Conservation (phyloP, 805 yeast genomes). For the Zygosaccharomyces bailii region DNA sequence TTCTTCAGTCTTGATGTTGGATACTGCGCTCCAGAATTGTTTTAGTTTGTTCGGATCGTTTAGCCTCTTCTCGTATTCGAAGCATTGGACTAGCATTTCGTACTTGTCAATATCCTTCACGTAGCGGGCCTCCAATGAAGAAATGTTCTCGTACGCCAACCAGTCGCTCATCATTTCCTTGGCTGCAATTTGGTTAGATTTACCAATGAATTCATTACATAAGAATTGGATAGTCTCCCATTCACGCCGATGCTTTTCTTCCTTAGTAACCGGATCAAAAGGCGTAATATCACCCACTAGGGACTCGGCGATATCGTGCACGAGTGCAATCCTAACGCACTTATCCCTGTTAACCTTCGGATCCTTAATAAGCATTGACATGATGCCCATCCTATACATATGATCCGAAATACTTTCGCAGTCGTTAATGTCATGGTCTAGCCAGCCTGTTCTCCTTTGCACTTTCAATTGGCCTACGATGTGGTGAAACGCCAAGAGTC, state of each 20-base stretch:
- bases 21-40: slow-evolving; percentile 65
- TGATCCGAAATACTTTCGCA: slow-evolving; percentile 78
- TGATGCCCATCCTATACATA: slow-evolving; percentile 89
- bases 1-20: slow-evolving; percentile 64
- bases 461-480: slow-evolving; percentile 68
- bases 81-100: slow-evolving; percentile 77
- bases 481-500: slow-evolving; percentile 57
- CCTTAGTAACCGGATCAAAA: slow-evolving; percentile 62
- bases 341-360: slow-evolving; percentile 53
- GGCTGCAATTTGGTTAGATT: slow-evolving; percentile 61
- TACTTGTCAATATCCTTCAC: slow-evolving; percentile 92
- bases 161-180: slow-evolving; percentile 65
- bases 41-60: slow-evolving; percentile 54
- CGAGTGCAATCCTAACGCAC: slow-evolving; percentile 79
- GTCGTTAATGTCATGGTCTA: slow-evolving; percentile 50
- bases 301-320: slow-evolving; percentile 91
- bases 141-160: slow-evolving; percentile 85
- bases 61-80: slow-evolving; percentile 72
- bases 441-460: slow-evolving; percentile 90
- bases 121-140: slow-evolving; percentile 76
- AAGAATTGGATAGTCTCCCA: slow-evolving; percentile 65
- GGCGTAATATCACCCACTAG: slow-evolving; percentile 96
- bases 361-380: slow-evolving; percentile 61
- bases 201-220: slow-evolving; percentile 49
- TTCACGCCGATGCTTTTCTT: slow-evolving; percentile 83